A percentile compares a stretch with the other conserved stretches of the same genome.
Evolutionary conservation across 2,329 filamentous ascomycete genomes (phyloP).

Genomic region (Fusarium sacchari): DNA sequence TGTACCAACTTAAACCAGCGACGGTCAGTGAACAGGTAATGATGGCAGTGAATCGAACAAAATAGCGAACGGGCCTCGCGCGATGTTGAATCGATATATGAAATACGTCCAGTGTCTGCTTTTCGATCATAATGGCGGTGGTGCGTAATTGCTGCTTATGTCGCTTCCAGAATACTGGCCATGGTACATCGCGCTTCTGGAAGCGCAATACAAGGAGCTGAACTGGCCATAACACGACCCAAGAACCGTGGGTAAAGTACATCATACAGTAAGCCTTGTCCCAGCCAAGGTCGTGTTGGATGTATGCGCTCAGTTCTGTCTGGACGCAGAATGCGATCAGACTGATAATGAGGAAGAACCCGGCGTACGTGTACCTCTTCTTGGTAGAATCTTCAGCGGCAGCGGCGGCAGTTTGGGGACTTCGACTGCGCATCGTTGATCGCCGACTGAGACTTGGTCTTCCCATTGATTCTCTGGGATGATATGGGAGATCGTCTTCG

Average conservation of each 20-base stretch:
- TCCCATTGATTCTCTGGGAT: constrained; percentile 40
- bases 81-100: constrained; percentile 50
- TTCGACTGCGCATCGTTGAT: constrained; percentile 80
- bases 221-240: constrained; percentile 87
- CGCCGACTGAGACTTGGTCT: constrained; percentile 51
- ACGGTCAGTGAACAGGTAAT: constrained; percentile 89
- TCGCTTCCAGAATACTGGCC: constrained; percentile 84
- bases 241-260: constrained; percentile 96
- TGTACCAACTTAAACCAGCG: constrained; percentile 93
- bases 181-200: constrained; percentile 81
- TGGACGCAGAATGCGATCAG: constrained; percentile 91
- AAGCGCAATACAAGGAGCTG: constrained; percentile 84
- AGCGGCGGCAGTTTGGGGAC: constrained; percentile 64
- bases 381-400: constrained; percentile 62
- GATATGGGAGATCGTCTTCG: constrained; percentile 42
- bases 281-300: constrained; percentile 92
- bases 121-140: constrained; percentile 83
- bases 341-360: constrained; percentile 82
- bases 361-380: constrained; percentile 88
- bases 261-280: constrained; percentile 99
- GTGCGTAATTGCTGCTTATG: constrained; percentile 62
- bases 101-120: constrained; percentile 75
- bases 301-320: constrained; percentile 94
- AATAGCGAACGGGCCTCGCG: constrained; percentile 68
- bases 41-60: constrained; percentile 80